Evolutionary conservation across 140 eudicot genomes (phyloP).

Genomic region (Cichorium intybus): DNA sequence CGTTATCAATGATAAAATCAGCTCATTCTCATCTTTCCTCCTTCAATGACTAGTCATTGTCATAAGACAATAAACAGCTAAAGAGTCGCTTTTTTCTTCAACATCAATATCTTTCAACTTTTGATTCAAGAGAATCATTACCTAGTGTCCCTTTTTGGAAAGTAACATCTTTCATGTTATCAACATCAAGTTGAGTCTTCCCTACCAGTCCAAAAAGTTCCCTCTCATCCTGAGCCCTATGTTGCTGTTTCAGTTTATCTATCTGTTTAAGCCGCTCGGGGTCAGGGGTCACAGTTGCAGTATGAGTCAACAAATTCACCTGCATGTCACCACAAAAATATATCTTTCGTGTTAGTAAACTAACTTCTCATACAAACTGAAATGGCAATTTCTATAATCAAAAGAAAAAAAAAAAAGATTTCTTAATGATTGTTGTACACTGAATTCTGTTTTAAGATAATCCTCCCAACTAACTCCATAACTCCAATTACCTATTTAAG

Average conservation of each 20-base stretch:
- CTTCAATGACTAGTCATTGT: background rate
- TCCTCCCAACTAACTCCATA: no score
- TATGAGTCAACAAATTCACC: conserved; percentile 64
- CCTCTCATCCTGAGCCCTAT: conserved; percentile 42
- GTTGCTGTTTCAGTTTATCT: conserved; percentile 22
- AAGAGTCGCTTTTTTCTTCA: background rate
- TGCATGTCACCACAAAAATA: conserved; percentile 23
- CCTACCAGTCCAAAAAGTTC: conserved; percentile 29
- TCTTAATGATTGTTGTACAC: no score
- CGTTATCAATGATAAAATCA: background rate
- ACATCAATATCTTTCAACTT: background rate
- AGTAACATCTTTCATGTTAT: background rate
- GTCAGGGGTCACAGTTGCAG: conserved; percentile 26
- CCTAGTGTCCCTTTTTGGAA: background rate
- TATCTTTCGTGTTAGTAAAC: background rate
- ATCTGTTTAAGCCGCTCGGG: conserved; percentile 6
- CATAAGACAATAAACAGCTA: background rate
- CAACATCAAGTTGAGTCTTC: background rate
- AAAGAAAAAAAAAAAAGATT: background rate
- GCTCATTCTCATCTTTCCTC: background rate
- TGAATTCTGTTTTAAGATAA: no score
- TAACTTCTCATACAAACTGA: no score
- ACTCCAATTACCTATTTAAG: no score
- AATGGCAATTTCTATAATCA: background rate
- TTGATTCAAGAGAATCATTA: background rate